Evolutionary conservation across 805 yeast species (phyloP).

Genomic region (Yamadazyma ubonensis): DNA sequence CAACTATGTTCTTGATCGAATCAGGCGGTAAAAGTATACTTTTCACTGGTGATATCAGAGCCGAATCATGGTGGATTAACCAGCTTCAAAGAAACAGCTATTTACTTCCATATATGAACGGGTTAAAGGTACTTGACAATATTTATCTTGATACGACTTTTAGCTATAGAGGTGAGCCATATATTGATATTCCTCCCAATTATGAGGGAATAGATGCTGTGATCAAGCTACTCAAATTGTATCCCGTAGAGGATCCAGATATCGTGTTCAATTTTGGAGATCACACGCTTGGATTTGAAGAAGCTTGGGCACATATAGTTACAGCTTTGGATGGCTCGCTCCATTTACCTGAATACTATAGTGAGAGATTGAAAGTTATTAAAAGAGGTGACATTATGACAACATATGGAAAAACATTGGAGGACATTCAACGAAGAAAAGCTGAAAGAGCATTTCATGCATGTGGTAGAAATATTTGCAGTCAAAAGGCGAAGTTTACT

Average conservation of each 20-base stretch:
- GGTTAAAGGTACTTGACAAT: conserved; percentile 35
- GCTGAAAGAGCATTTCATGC: conserved; percentile 7
- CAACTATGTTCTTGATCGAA: conserved; percentile 53
- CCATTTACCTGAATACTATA: neutral
- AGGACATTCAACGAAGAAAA: no score
- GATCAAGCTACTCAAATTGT: conserved; percentile 32
- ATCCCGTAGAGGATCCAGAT: conserved; percentile 41
- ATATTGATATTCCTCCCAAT: conserved; percentile 43
- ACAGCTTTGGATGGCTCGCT: conserved; percentile 1
- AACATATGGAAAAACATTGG: conserved; percentile 1
- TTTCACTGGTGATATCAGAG: conserved; percentile 57
- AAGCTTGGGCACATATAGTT: conserved; percentile 44
- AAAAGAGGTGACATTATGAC: neutral
- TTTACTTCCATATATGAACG: conserved; percentile 42
- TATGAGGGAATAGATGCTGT: conserved; percentile 38
- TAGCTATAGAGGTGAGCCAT: conserved; percentile 49
- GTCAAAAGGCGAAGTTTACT: conserved; percentile 9
- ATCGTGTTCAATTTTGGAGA: conserved; percentile 43
- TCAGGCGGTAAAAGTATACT: conserved; percentile 34
- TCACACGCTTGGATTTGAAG: conserved; percentile 51
- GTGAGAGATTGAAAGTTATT: neutral
- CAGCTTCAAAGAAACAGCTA: conserved; percentile 32
- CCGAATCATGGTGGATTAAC: conserved; percentile 53
- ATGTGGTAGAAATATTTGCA: conserved; percentile 6
- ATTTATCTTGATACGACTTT: conserved; percentile 58